Conservation (phyloP, 2,329 filamentous ascomycete genomes). For the Dothistroma septosporum region DNA sequence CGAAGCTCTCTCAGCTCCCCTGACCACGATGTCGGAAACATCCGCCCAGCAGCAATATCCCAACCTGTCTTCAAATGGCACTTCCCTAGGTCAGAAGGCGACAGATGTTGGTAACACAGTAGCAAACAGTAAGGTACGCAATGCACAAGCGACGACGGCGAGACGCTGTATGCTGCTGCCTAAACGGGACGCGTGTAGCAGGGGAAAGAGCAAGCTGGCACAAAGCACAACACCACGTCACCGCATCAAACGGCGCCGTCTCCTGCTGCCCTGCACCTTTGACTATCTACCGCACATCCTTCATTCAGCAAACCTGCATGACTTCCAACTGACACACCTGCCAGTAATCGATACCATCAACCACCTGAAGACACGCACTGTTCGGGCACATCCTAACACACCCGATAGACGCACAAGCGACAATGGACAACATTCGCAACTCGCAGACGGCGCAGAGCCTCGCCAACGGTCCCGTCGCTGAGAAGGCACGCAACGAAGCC, state of each 20-base stretch:
- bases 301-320: not conserved
- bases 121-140: slow-evolving; percentile 43
- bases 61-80: slow-evolving; percentile 25
- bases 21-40: slow-evolving; percentile 18
- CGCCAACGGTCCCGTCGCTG: slow-evolving; percentile 52
- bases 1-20: slow-evolving; percentile 6
- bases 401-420: slow-evolving; percentile 44
- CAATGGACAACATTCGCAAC: slow-evolving; percentile 47
- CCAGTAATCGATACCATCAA: slow-evolving; percentile 15
- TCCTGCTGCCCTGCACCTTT: slow-evolving; percentile 4
- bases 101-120: slow-evolving; percentile 37
- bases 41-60: slow-evolving; percentile 30
- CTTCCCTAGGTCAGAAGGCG: slow-evolving; percentile 1
- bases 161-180: not conserved
- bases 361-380: slow-evolving; percentile 8
- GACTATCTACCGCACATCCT: not conserved
- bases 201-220: not conserved
- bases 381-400: slow-evolving; percentile 18
- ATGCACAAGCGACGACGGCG: not conserved
- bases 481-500: slow-evolving; percentile 54
- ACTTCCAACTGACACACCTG: slow-evolving; percentile 16
- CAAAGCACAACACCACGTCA: not conserved
- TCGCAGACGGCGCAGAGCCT: slow-evolving; percentile 49
- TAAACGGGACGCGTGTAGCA: not conserved
- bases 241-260: not conserved